Conservation (phyloP, 2,329 filamentous ascomycete species). For the Fusarium torulosum region DNA sequence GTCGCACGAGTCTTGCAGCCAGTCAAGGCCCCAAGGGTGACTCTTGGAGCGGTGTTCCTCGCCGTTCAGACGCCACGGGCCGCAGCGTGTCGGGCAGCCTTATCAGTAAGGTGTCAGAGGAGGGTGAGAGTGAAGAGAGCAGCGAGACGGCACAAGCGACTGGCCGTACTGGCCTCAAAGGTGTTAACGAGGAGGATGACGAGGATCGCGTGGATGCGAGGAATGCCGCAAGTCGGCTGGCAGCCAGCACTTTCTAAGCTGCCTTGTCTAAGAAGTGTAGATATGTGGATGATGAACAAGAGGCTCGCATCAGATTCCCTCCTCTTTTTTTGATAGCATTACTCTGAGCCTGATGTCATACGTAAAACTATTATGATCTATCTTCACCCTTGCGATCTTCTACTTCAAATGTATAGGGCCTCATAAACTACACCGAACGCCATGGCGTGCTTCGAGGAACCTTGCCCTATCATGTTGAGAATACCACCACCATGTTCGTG, state of each 20-base stretch:
- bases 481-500: constrained; percentile 15
- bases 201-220: constrained; percentile 94
- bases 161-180: constrained; percentile 64
- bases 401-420: constrained; percentile 18
- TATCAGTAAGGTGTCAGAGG: constrained; percentile 73
- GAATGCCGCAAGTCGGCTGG: constrained; percentile 93
- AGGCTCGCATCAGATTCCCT: constrained; percentile 38
- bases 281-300: constrained; percentile 33
- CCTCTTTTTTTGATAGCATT: constrained; percentile 44
- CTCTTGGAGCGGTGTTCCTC: constrained; percentile 94
- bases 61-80: constrained; percentile 81
- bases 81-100: constrained; percentile 82
- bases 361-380: constrained; percentile 39
- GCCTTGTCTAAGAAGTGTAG: constrained; percentile 12
- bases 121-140: constrained; percentile 64
- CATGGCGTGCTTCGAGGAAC: constrained; percentile 28
- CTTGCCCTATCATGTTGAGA: constrained; percentile 17
- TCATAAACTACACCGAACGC: constrained; percentile 18
- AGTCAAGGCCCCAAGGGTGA: constrained; percentile 98
- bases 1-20: constrained; percentile 82
- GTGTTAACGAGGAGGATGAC: constrained; percentile 82
- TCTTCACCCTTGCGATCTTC: constrained; percentile 4
- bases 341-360: constrained; percentile 43
- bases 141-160: constrained; percentile 55
- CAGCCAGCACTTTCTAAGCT: constrained; percentile 88